phyloP scores from a whole-genome alignment of 1,139 yeast species.

The Candida dubliniensis region DNA sequence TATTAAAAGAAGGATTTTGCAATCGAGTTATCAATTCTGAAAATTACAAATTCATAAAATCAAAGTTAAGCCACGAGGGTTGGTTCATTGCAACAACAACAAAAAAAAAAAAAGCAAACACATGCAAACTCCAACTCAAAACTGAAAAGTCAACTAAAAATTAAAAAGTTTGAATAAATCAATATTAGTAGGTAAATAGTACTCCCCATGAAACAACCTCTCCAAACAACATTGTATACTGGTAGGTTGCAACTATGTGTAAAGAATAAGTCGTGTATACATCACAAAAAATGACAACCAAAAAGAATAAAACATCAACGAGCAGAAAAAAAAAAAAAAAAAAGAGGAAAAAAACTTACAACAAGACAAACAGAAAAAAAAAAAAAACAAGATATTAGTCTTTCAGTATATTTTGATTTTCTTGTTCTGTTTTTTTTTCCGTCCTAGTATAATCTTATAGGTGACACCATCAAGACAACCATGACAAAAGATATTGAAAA shows the following conservation, averaged over 20 bases:
- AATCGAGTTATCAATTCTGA: neutral
- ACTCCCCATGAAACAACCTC: too few relatives aligned
- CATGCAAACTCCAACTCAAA: neutral
- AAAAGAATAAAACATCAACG: too few relatives aligned
- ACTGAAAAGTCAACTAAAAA: neutral
- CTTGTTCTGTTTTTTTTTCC: neutral
- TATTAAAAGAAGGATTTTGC: slow-evolving; percentile 1
- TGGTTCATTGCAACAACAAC: slow-evolving; percentile 1
- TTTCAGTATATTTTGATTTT: neutral
- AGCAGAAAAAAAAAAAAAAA: neutral
- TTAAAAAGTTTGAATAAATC: too few relatives aligned
- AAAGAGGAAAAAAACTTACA: neutral
- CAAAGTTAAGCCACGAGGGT: neutral
- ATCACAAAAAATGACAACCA: too few relatives aligned
- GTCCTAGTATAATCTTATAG: neutral
- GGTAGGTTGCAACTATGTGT: too few relatives aligned
- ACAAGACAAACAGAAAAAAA: slow-evolving; percentile 7
- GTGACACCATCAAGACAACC: neutral
- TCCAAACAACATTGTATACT: too few relatives aligned
- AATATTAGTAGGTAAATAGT: too few relatives aligned
- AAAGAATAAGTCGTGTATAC: too few relatives aligned
- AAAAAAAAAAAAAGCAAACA: neutral
- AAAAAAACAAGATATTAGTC: slow-evolving; percentile 1
- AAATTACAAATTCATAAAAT: neutral
- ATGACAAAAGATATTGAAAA: slow-evolving; percentile 14